Percentiles rank a stretch among this genome's conserved stretches.
Conservation (phyloP, 768 basidiomycete genomes). For the Suillus ampliporus region DNA sequence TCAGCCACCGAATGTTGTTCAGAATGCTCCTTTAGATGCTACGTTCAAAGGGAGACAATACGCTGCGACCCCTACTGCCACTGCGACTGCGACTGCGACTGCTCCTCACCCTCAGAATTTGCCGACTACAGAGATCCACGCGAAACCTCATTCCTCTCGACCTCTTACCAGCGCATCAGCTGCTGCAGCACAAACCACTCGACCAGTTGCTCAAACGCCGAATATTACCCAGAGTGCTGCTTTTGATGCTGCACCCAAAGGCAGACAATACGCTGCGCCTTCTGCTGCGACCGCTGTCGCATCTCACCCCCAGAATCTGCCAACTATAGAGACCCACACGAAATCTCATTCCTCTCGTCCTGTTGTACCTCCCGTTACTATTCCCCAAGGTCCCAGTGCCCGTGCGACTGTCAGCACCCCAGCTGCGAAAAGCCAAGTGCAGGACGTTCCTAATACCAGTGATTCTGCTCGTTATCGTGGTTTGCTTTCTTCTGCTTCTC, state of each 20-base stretch:
- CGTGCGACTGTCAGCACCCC: slow-evolving; percentile 17
- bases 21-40: slow-evolving; percentile 2
- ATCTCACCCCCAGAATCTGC: slow-evolving; percentile 7
- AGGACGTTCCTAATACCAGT: slow-evolving; percentile 24
- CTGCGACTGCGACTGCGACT: background rate
- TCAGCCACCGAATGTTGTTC: background rate
- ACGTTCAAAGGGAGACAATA: background rate
- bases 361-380: slow-evolving; percentile 19
- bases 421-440: slow-evolving; percentile 22
- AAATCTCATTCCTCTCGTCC: slow-evolving; percentile 29
- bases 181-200: slow-evolving; percentile 8
- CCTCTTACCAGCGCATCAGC: slow-evolving; percentile 13
- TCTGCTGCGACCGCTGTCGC: slow-evolving; percentile 1
- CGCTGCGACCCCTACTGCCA: background rate
- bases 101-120: slow-evolving; percentile 2
- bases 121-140: slow-evolving; percentile 18
- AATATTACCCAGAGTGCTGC: background rate
- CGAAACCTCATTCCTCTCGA: slow-evolving; percentile 26
- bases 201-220: background rate
- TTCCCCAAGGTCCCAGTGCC: slow-evolving; percentile 19
- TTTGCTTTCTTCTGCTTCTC: slow-evolving; percentile 18
- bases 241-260: background rate
- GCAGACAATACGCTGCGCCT: background rate
- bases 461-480: slow-evolving; percentile 33
- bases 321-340: slow-evolving; percentile 18